Conservation (phyloP, 1,139 yeast species). For the Zygoascus sp. region DNA sequence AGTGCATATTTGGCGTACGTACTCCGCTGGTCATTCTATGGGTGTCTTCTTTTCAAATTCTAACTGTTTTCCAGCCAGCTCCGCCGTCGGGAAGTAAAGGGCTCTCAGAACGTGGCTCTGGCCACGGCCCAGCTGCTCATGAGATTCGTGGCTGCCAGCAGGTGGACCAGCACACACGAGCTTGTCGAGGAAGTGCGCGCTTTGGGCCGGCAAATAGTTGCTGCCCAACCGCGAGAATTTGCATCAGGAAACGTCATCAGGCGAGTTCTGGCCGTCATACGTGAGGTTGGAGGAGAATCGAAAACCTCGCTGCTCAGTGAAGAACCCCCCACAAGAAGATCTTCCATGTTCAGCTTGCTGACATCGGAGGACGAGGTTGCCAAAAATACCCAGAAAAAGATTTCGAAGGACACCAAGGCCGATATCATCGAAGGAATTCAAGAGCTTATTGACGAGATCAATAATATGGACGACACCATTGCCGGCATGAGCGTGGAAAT, state of each 20-base stretch:
- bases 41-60: too few species aligned
- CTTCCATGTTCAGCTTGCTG: slow-evolving; percentile 71
- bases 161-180: slow-evolving; percentile 78
- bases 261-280: slow-evolving; percentile 77
- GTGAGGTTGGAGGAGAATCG: slow-evolving; percentile 77
- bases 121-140: slow-evolving; percentile 82
- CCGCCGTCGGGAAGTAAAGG: slow-evolving; percentile 69
- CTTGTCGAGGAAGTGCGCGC: slow-evolving; percentile 63
- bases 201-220: slow-evolving; percentile 37
- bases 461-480: slow-evolving; percentile 83
- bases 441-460: slow-evolving; percentile 87
- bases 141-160: slow-evolving; percentile 83
- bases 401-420: slow-evolving; percentile 45
- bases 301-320: slow-evolving; percentile 21
- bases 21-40: too few species aligned
- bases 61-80: slow-evolving; percentile 33
- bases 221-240: slow-evolving; percentile 55
- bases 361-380: slow-evolving; percentile 43
- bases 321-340: slow-evolving; percentile 8
- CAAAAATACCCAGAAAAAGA: slow-evolving; percentile 11
- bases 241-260: slow-evolving; percentile 89
- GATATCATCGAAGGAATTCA: slow-evolving; percentile 91
- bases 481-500: slow-evolving; percentile 87
- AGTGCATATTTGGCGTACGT: slow-evolving; percentile 24
- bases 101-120: slow-evolving; percentile 74